phyloP scores from a whole-genome alignment of 768 basidiomycete species.

The Dentipellis fragilis region DNA sequence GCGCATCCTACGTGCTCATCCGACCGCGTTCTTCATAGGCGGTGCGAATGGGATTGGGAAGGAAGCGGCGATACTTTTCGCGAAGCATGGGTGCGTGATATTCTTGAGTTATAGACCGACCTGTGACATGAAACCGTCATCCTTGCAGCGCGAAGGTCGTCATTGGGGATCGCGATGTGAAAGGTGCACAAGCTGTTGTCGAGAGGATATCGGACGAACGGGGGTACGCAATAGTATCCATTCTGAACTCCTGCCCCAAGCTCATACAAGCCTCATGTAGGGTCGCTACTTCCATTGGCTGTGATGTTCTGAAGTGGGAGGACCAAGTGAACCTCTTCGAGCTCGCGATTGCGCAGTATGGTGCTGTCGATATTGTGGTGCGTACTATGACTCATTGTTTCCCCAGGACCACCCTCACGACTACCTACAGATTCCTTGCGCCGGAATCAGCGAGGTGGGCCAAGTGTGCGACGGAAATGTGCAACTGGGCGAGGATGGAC shows the following conservation, averaged over 20 bases:
- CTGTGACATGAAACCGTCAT: background rate
- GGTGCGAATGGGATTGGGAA: constrained; percentile 19
- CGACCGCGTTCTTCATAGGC: constrained; percentile 3
- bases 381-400: constrained; percentile 3
- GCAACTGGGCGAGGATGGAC: constrained; percentile 11
- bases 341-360: constrained; percentile 16
- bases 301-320: constrained; percentile 17
- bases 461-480: constrained; percentile 3
- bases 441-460: constrained; percentile 9
- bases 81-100: constrained; percentile 13
- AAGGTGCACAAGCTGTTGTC: constrained; percentile 6
- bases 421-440: constrained; percentile 14
- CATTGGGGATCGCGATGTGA: constrained; percentile 7
- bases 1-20: background rate
- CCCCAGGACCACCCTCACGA: background rate
- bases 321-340: constrained; percentile 22
- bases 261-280: constrained; percentile 1
- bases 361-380: constrained; percentile 23
- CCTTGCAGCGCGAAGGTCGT: constrained; percentile 8
- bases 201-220: constrained; percentile 5
- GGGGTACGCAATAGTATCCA: constrained; percentile 9
- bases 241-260: background rate
- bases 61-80: constrained; percentile 16
- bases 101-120: background rate
- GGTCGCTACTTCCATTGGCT: constrained; percentile 6